Percentiles rank a stretch among this genome's conserved stretches.
phyloP scores from a whole-genome alignment of 2,329 filamentous ascomycete species.

The Xylaria sp. region DNA sequence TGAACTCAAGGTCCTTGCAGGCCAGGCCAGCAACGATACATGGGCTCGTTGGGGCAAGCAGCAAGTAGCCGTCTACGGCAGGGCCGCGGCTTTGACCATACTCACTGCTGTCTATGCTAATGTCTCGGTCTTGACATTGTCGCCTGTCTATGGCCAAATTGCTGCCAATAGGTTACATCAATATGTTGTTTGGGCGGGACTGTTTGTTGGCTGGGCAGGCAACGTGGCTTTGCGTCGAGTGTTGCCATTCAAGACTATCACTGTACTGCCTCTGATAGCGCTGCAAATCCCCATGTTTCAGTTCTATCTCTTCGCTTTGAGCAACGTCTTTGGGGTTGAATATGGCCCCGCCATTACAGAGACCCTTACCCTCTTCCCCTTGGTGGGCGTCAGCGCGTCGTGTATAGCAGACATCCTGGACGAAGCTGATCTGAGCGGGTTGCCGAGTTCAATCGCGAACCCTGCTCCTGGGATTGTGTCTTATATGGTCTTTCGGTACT shows the following conservation, averaged over 20 bases:
- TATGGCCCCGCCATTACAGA: conserved; percentile 83
- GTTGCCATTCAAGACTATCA: conserved; percentile 61
- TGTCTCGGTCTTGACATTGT: conserved; percentile 79
- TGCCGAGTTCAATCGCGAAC: conserved; percentile 70
- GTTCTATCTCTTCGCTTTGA: conserved; percentile 75
- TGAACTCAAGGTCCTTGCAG: conserved; percentile 64
- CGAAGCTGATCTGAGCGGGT: conserved; percentile 63
- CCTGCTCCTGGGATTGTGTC: conserved; percentile 73
- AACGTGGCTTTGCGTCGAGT: conserved; percentile 67
- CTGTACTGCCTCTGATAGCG: conserved; percentile 77
- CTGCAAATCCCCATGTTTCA: conserved; percentile 80
- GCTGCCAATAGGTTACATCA: conserved; percentile 79
- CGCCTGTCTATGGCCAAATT: conserved; percentile 89
- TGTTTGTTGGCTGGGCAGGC: conserved; percentile 77
- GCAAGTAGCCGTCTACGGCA: conserved; percentile 57
- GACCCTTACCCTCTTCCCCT: conserved; percentile 75
- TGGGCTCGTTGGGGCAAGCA: conserved; percentile 50
- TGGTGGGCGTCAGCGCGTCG: conserved; percentile 72
- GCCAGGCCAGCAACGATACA: conserved; percentile 49
- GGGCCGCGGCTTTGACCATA: conserved; percentile 59
- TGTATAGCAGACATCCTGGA: conserved; percentile 74
- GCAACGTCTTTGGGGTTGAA: conserved; percentile 71
- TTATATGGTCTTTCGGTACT: conserved; percentile 72
- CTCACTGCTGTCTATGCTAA: conserved; percentile 74
- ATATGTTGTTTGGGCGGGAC: conserved; percentile 71